Percentiles rank a stretch among this genome's conserved stretches.
Conservation (phyloP, 805 yeast genomes). For the Candida lessepsii region DNA sequence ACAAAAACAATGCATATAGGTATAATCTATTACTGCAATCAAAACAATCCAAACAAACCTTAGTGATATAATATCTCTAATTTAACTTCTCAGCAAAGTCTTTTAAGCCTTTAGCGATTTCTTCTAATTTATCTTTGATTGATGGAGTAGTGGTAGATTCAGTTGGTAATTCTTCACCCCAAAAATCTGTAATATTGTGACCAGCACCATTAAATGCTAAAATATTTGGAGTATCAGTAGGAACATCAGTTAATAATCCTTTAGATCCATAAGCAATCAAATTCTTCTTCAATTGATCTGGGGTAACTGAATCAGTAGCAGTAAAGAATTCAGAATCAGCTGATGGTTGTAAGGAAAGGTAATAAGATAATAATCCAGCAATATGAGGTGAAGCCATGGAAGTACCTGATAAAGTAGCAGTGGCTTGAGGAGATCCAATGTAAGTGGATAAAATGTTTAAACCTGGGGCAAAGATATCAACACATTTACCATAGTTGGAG, state of each 20-base stretch:
- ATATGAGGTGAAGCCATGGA: conserved; percentile 99
- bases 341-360: conserved; percentile 80
- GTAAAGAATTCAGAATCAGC: conserved; percentile 60
- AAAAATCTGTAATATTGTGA: conserved; percentile 62
- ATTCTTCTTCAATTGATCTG: conserved; percentile 74
- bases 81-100: conserved; percentile 4
- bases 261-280: conserved; percentile 67
- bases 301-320: conserved; percentile 56
- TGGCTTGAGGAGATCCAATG: conserved; percentile 71
- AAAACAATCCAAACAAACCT: neutral
- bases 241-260: conserved; percentile 57
- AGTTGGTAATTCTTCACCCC: conserved; percentile 32
- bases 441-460: conserved; percentile 81
- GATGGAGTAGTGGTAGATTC: conserved; percentile 1
- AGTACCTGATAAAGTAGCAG: conserved; percentile 88
- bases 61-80: neutral
- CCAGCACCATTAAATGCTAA: conserved; percentile 84
- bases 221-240: conserved; percentile 72
- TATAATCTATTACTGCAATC: conserved; percentile 4
- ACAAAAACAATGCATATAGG: conserved; percentile 3
- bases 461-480: conserved; percentile 96
- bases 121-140: conserved; percentile 3
- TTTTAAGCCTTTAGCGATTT: conserved; percentile 1
- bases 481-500: conserved; percentile 94
- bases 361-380: conserved; percentile 88